Evolutionary conservation across 345 rosid species (phyloP).

Genomic region (Citrus mangshanensis): DNA sequence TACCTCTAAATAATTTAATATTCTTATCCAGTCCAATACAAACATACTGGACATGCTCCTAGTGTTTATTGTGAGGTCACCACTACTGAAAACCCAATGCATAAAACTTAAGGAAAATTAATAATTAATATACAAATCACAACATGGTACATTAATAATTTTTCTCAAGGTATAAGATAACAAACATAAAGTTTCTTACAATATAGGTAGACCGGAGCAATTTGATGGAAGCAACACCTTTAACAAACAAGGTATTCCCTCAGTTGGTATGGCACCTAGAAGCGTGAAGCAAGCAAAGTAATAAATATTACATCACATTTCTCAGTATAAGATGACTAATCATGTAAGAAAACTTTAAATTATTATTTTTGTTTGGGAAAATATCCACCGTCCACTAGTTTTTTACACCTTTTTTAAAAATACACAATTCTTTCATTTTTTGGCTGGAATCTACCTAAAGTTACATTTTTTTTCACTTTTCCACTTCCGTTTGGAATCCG

Average conservation of each 20-base stretch:
- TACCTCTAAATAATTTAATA: not conserved
- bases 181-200: conserved; percentile 45
- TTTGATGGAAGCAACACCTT: conserved; percentile 88
- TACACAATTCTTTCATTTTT: no score
- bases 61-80: not conserved
- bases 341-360: not conserved
- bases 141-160: not conserved
- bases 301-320: not conserved
- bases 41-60: not conserved
- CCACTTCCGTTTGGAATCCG: no score
- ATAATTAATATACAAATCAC: not conserved
- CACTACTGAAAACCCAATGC: not conserved
- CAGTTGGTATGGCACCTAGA: conserved; percentile 86
- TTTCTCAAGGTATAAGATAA: not conserved
- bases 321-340: conserved; percentile 4
- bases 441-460: no score
- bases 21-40: not conserved
- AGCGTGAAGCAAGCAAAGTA: conserved; percentile 8
- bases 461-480: no score
- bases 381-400: no score
- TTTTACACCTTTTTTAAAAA: no score
- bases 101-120: not conserved
- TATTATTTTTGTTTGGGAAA: no score
- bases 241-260: conserved; percentile 93
- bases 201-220: conserved; percentile 71